Evolutionary conservation across 345 rosid genomes (phyloP).

Genomic region (Citrus hindsii): DNA sequence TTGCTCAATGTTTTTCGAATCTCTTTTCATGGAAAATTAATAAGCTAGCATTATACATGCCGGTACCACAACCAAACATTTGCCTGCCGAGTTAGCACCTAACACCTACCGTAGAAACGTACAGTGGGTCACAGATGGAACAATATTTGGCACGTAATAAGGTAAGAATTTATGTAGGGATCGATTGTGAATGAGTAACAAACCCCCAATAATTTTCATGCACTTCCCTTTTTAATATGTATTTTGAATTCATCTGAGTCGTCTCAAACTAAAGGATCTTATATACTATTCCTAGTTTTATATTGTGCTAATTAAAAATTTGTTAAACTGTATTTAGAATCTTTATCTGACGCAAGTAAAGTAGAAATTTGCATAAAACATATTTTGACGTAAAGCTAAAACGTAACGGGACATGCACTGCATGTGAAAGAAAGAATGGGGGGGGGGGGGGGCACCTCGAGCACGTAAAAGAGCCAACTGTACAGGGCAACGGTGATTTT

Average conservation of each 20-base stretch:
- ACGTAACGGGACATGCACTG: not conserved
- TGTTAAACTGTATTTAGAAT: not conserved
- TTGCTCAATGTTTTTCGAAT: not conserved
- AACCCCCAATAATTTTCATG: not conserved
- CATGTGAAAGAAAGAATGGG: not conserved
- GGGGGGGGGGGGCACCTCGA: no score
- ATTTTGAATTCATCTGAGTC: not conserved
- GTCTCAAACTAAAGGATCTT: not conserved
- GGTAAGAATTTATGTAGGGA: not conserved
- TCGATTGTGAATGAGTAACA: not conserved
- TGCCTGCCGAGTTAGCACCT: constrained; percentile 4
- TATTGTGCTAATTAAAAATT: no score
- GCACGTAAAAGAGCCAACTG: not conserved
- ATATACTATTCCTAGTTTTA: not conserved
- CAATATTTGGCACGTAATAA: not conserved
- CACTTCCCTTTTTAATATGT: not conserved
- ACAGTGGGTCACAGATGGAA: not conserved
- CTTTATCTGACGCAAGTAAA: not conserved
- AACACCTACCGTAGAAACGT: constrained; percentile 4
- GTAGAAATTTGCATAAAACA: not conserved
- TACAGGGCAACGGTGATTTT: not conserved
- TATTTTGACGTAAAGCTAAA: not conserved
- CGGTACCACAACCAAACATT: constrained; percentile 8
- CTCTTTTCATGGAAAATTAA: not conserved
- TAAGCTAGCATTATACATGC: not conserved